Evolutionary conservation across 2,329 filamentous ascomycete genomes (phyloP), one percentile per base, ranked within the genome.

Genomic region (Aspergillus carbonarius): DNA sequence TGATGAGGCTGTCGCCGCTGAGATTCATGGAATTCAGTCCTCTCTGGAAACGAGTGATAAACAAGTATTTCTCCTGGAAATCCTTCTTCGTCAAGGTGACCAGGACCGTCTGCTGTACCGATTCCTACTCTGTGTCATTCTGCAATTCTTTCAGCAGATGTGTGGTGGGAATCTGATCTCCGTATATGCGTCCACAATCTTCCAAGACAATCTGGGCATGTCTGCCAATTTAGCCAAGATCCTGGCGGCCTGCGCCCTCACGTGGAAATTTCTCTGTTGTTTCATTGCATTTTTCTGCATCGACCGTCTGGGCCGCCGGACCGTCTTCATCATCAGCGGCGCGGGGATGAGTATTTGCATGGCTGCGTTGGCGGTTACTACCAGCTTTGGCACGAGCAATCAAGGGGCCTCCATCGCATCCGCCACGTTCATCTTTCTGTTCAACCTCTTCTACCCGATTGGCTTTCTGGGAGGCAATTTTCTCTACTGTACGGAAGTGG

Each of bases 371-470:
- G 74, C 77, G 2, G 66, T 78, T 34, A 73, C 66, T 32, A 74
- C 67, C 39, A 70, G 70, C 23, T 76, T 74, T 54, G 61, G 71
- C 37, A 64, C 27, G 3, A 49, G 37, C 10, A 61, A 64, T 23
- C 39, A 55, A 3, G 13, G 40, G 3, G 60, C 62, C 1, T 63
- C 62, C 2, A 61, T 66, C 35, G 60, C 48, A n/a, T 63, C 64
- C 1, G 66, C 61, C 3, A 55, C 58, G 18, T 68, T 69, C 46
- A 64, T 88, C 27, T 88, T 88, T 71, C 81, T 84, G 6, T 88
- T 87, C 73, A 88, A 88, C 60, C 83, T 85, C 1, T 86, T 85
- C 58, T 88, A 87, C 60, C 85, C 85, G 13, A 83, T 85, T 0
- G 86, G 82, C 1, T 87, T 83, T 82, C 68, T 86, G 3, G 83